These are phyloP conservation scores for Amylostereum chailletii DNA, from an alignment of 1,284 basidiomycete genomes.

Conservation along the genomic window DNA sequence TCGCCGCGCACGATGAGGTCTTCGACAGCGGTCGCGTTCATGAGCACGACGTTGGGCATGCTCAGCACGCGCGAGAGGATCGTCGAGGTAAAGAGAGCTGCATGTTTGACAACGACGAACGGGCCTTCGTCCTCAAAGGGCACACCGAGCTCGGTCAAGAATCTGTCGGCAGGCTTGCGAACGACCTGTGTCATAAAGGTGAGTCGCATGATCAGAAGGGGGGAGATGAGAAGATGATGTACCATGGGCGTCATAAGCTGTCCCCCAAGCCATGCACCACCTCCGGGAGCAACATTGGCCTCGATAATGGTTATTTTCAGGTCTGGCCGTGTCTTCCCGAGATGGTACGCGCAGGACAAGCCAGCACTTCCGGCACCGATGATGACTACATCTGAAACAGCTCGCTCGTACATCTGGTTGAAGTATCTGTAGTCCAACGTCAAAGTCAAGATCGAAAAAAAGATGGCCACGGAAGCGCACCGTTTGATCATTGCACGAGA, in stretches of 20 bases:
- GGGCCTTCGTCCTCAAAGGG: slow-evolving; percentile 77
- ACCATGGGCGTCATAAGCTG: slow-evolving; percentile 84
- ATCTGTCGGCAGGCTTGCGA: slow-evolving; percentile 73
- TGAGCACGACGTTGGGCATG: slow-evolving; percentile 65
- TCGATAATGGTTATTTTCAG: slow-evolving; percentile 78
- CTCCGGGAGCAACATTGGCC: slow-evolving; percentile 77
- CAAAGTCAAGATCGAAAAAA: not conserved
- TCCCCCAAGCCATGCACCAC: slow-evolving; percentile 74
- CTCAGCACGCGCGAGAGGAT: slow-evolving; percentile 68
- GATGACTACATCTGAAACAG: slow-evolving; percentile 73
- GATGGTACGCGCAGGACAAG: slow-evolving; percentile 70
- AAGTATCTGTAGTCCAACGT: slow-evolving; percentile 42
- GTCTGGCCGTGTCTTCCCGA: slow-evolving; percentile 64
- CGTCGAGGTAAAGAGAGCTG: slow-evolving; percentile 77
- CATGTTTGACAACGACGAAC: slow-evolving; percentile 77
- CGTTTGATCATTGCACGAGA: slow-evolving; percentile 75
- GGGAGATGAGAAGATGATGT: slow-evolving; percentile 4
- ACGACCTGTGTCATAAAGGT: slow-evolving; percentile 43
- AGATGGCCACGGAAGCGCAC: slow-evolving; percentile 22
- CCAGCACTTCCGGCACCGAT: slow-evolving; percentile 78
- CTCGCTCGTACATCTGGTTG: slow-evolving; percentile 64
- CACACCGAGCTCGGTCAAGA: slow-evolving; percentile 68
- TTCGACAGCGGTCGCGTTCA: slow-evolving; percentile 75
- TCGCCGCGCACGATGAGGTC: slow-evolving; percentile 67
- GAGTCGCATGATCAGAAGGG: not conserved